A percentile compares a stretch with the other conserved stretches of the same genome.
phyloP scores from a whole-genome alignment of 441 rosid species.

The Pelargonium australe region DNA sequence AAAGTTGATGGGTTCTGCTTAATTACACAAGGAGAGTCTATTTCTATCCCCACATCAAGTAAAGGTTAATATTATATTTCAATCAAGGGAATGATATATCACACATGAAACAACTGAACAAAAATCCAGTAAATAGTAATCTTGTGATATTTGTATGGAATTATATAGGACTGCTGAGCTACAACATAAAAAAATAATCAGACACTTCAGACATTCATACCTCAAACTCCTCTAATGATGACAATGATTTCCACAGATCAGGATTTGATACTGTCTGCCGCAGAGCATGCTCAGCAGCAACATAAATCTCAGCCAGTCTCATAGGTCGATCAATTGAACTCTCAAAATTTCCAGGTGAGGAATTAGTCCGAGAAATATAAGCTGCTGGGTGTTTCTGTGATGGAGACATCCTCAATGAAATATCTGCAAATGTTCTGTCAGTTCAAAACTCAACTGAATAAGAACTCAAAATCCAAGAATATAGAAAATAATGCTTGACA shows the following conservation, averaged over 20 bases:
- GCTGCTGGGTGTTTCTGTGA: constrained; percentile 36
- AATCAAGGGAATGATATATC: not conserved
- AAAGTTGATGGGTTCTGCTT: not conserved
- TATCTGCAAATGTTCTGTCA: constrained; percentile 77
- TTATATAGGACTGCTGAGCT: not conserved
- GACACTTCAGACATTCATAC: constrained; percentile 35
- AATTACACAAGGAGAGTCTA: not conserved
- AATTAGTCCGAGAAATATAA: constrained; percentile 67
- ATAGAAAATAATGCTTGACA: constrained; percentile 4
- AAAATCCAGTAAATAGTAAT: not conserved
- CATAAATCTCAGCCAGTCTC: constrained; percentile 95
- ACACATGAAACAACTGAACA: not conserved
- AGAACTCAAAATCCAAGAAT: constrained; percentile 12
- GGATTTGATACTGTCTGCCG: constrained; percentile 64
- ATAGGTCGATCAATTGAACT: constrained; percentile 84
- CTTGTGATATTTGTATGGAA: constrained; percentile 6
- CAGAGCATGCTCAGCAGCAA: constrained; percentile 91
- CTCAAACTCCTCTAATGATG: constrained; percentile 84
- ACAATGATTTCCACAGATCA: constrained; percentile 60
- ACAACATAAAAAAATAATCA: constrained; percentile 11
- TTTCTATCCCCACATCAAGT: not conserved
- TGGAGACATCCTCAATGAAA: constrained; percentile 42
- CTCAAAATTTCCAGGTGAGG: constrained; percentile 80
- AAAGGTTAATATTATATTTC: not conserved
- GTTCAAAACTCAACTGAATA: constrained; percentile 29